Evolutionary conservation across 2,329 filamentous ascomycete species (phyloP).

Genomic region (Paraphoma chrysanthemicola): DNA sequence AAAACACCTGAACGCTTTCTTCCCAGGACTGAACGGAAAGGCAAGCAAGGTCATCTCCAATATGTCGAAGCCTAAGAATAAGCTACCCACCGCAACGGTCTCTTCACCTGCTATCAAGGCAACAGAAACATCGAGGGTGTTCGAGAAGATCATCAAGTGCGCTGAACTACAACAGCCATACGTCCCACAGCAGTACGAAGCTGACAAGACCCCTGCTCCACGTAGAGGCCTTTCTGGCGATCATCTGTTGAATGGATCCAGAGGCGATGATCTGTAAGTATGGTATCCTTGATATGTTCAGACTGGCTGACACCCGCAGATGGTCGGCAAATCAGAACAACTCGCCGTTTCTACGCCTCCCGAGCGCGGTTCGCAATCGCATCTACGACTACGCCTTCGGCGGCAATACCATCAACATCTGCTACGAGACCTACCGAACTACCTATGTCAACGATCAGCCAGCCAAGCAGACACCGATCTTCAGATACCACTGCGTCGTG

Average conservation of each 20-base stretch:
- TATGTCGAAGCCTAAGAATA: background rate
- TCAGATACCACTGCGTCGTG: constrained; percentile 31
- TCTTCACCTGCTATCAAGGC: background rate
- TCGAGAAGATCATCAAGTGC: constrained; percentile 12
- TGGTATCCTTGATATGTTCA: background rate
- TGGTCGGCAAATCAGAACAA: constrained; percentile 32
- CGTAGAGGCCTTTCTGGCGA: constrained; percentile 13
- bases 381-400: constrained; percentile 33
- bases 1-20: background rate
- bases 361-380: constrained; percentile 23
- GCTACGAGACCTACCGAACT: constrained; percentile 27
- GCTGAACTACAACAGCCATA: constrained; percentile 16
- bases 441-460: background rate
- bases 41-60: background rate
- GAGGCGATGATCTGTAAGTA: constrained; percentile 23
- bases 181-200: constrained; percentile 17
- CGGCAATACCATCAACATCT: constrained; percentile 34
- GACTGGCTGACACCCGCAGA: constrained; percentile 9
- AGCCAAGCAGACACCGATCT: constrained; percentile 14
- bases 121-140: constrained; percentile 11
- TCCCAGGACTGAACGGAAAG: background rate
- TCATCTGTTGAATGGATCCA: constrained; percentile 14
- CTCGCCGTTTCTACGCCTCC: constrained; percentile 34
- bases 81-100: background rate
- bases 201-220: constrained; percentile 11